phyloP scores from a whole-genome alignment of 371 early-diverging fungal species.

The Rhizopus microsporus region DNA sequence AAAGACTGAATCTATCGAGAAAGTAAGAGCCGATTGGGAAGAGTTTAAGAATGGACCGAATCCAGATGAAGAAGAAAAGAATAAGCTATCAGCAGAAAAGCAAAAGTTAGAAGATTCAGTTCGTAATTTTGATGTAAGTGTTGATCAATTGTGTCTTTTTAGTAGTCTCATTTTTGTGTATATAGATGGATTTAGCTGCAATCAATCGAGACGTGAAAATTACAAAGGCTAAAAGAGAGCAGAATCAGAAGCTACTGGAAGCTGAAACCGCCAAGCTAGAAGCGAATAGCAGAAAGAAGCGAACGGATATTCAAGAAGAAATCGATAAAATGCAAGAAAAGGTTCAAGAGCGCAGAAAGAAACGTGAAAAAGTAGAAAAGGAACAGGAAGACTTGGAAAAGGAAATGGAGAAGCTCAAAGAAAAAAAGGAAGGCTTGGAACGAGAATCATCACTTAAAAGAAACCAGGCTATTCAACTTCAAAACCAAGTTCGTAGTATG shows the following conservation, averaged over 20 bases:
- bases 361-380: conserved; percentile 7
- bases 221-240: conserved; percentile 37
- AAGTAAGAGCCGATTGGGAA: conserved; percentile 15
- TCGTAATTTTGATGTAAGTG: conserved; percentile 3
- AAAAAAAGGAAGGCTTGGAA: conserved; percentile 3
- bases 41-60: conserved; percentile 2
- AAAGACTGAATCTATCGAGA: background rate
- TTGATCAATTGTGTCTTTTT: too few species aligned
- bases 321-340: conserved; percentile 36
- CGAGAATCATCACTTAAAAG: background rate
- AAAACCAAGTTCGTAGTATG: conserved; percentile 39
- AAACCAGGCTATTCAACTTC: conserved; percentile 8
- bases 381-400: conserved; percentile 26
- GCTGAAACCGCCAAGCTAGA: conserved; percentile 34
- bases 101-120: background rate
- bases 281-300: conserved; percentile 24
- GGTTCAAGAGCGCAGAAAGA: conserved; percentile 1
- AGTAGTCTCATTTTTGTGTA: background rate
- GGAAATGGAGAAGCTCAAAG: conserved; percentile 20
- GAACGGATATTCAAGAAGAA: conserved; percentile 24
- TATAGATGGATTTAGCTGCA: conserved; percentile 7
- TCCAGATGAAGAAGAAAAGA: conserved; percentile 13
- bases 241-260: conserved; percentile 25
- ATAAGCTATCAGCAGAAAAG: conserved; percentile 1
- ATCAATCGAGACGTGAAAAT: conserved; percentile 21